Conservation (phyloP, 176 grass and related monocot genomes). For the Aegilops umbellulata region DNA sequence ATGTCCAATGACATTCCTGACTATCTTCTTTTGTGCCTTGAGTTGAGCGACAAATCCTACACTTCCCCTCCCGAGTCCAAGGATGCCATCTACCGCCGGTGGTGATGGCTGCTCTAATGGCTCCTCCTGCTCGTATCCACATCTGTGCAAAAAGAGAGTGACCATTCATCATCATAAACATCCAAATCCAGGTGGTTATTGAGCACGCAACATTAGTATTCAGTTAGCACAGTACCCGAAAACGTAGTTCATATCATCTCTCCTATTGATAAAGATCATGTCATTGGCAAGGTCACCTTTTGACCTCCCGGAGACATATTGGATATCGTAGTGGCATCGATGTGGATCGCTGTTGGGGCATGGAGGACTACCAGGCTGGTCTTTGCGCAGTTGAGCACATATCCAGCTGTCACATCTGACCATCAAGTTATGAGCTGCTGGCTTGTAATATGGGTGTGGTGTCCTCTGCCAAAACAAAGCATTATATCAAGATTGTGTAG, state of each 20-base stretch:
- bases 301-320: no score
- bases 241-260: no score
- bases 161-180: not conserved
- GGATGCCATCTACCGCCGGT: conserved; percentile 56
- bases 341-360: conserved; percentile 17
- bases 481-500: no score
- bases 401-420: not conserved
- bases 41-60: conserved; percentile 68
- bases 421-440: conserved; percentile 50
- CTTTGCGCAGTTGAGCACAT: no score
- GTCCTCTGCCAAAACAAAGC: no score
- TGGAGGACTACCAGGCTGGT: not conserved
- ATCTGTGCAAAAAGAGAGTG: conserved; percentile 38
- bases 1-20: conserved; percentile 80
- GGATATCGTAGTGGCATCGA: no score
- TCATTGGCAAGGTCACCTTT: no score
- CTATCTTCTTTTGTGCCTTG: conserved; percentile 59
- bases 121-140: conserved; percentile 79
- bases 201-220: no score
- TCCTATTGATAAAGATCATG: no score
- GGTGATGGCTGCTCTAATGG: conserved; percentile 15
- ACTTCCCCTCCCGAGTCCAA: conserved; percentile 73
- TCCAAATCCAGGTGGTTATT: not conserved
- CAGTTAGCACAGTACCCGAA: no score
- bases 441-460: conserved; percentile 63